Percentiles rank a stretch among this genome's conserved stretches.
These are phyloP conservation scores for Cucurbitaria berberidis DNA, from an alignment of 2,329 filamentous ascomycete species.

Conservation along the genomic window DNA sequence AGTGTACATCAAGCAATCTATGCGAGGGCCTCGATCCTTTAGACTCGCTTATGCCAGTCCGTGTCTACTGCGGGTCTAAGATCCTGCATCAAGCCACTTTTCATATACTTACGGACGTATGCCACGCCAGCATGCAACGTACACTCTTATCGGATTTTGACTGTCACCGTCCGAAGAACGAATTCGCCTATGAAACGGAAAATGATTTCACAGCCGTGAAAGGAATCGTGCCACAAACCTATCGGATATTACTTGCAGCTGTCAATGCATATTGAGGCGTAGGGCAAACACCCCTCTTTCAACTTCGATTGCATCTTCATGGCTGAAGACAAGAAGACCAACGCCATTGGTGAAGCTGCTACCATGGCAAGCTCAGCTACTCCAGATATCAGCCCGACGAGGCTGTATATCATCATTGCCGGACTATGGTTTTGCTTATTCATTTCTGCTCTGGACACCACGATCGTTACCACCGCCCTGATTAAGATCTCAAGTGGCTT, in stretches of 20 bases:
- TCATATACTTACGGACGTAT: neutral
- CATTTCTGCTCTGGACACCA: slow-evolving; percentile 40
- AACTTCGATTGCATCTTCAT: neutral
- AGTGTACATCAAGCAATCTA: no score
- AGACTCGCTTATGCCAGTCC: neutral
- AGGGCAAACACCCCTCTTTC: neutral
- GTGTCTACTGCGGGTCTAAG: neutral
- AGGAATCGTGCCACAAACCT: neutral
- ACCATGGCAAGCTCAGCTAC: slow-evolving; percentile 10
- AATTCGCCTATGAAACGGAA: neutral
- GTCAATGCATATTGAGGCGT: neutral
- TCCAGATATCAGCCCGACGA: slow-evolving; percentile 27
- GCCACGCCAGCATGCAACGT: neutral
- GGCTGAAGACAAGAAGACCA: slow-evolving; percentile 1
- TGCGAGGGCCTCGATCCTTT: no score
- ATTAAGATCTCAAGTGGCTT: slow-evolving; percentile 40
- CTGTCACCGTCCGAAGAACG: neutral
- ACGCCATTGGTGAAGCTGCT: neutral
- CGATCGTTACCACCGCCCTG: slow-evolving; percentile 42
- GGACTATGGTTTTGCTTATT: slow-evolving; percentile 45
- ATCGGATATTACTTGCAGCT: neutral
- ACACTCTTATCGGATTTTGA: neutral
- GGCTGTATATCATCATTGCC: slow-evolving; percentile 36
- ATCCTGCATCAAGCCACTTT: slow-evolving; percentile 1
- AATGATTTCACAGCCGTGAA: neutral